phyloP scores from a whole-genome alignment of 2,329 filamentous ascomycete genomes.

The Colletotrichum phormii region DNA sequence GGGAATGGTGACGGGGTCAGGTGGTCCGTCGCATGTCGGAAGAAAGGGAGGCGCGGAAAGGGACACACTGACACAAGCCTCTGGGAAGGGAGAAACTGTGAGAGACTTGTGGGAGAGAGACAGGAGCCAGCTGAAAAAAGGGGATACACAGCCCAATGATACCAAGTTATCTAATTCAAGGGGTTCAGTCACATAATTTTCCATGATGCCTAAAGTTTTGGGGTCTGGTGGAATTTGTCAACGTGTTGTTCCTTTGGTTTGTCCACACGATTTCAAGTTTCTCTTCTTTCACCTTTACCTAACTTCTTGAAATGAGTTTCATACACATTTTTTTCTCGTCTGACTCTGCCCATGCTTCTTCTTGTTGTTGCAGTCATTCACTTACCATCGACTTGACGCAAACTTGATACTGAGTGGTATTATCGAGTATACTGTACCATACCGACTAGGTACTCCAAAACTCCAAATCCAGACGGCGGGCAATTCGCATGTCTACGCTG shows the following conservation, averaged over 20 bases:
- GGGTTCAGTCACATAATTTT: not conserved
- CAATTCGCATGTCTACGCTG: not conserved
- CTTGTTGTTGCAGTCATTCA: not conserved
- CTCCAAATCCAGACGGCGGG: not conserved
- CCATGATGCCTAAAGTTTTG: not conserved
- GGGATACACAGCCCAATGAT: not conserved
- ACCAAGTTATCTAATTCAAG: not conserved
- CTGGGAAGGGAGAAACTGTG: not conserved
- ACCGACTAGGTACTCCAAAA: not conserved
- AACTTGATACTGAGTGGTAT: not conserved
- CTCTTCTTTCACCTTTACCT: too few species aligned
- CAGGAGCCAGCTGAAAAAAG: too few species aligned
- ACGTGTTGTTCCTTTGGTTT: not conserved
- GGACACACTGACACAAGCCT: too few species aligned
- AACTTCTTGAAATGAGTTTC: not conserved
- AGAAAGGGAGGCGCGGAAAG: not conserved
- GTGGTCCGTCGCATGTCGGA: slow-evolving; percentile 6
- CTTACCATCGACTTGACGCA: not conserved
- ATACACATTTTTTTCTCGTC: not conserved
- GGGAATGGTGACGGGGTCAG: slow-evolving; percentile 16
- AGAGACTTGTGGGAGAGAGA: not conserved
- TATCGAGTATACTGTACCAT: not conserved
- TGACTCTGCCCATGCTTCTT: too few species aligned
- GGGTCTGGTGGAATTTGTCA: not conserved
- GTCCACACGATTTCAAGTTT: not conserved